A percentile compares a stretch with the other conserved stretches of the same genome.
Conservation (phyloP, 2,329 filamentous ascomycete genomes). For the Phaeomoniella chlamydospora region DNA sequence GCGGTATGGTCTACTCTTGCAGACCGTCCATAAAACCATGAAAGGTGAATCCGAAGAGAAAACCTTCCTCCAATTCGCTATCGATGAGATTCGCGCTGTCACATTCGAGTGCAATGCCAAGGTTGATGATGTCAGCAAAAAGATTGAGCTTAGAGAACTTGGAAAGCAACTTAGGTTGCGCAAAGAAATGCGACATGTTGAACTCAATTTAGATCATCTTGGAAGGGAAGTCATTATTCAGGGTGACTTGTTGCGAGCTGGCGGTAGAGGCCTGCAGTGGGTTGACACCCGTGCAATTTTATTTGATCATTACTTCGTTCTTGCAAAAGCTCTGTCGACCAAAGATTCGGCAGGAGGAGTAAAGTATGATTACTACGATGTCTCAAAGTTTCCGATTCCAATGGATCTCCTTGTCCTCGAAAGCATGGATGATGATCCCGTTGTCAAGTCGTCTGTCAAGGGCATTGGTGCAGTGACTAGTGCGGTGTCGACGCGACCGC, state of each 20-base stretch:
- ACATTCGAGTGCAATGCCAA: slow-evolving; percentile 83
- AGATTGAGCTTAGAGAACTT: slow-evolving; percentile 77
- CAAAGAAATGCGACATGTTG: slow-evolving; percentile 73
- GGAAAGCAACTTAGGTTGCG: slow-evolving; percentile 70
- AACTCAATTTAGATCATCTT: slow-evolving; percentile 85
- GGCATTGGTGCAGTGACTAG: slow-evolving; percentile 54
- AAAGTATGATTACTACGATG: slow-evolving; percentile 74
- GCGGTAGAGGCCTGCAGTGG: slow-evolving; percentile 80
- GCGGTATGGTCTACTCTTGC: slow-evolving; percentile 70
- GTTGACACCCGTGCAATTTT: slow-evolving; percentile 86
- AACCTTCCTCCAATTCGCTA: slow-evolving; percentile 64
- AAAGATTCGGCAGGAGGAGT: slow-evolving; percentile 55
- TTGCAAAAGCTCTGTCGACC: slow-evolving; percentile 63
- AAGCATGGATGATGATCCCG: slow-evolving; percentile 79
- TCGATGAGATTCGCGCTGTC: slow-evolving; percentile 81
- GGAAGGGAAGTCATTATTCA: slow-evolving; percentile 78
- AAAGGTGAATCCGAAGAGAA: slow-evolving; percentile 78
- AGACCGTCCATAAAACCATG: slow-evolving; percentile 75
- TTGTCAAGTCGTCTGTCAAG: slow-evolving; percentile 61
- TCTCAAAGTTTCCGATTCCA: slow-evolving; percentile 86
- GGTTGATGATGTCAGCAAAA: slow-evolving; percentile 82
- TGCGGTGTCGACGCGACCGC: slow-evolving; percentile 21
- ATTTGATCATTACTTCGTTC: slow-evolving; percentile 91
- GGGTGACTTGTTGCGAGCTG: slow-evolving; percentile 78
- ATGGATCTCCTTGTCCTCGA: slow-evolving; percentile 93